Percentiles rank a stretch among this genome's conserved stretches.
These are phyloP conservation scores for Boletellus ananas DNA, from an alignment of 768 basidiomycete genomes.

Conservation along the genomic window DNA sequence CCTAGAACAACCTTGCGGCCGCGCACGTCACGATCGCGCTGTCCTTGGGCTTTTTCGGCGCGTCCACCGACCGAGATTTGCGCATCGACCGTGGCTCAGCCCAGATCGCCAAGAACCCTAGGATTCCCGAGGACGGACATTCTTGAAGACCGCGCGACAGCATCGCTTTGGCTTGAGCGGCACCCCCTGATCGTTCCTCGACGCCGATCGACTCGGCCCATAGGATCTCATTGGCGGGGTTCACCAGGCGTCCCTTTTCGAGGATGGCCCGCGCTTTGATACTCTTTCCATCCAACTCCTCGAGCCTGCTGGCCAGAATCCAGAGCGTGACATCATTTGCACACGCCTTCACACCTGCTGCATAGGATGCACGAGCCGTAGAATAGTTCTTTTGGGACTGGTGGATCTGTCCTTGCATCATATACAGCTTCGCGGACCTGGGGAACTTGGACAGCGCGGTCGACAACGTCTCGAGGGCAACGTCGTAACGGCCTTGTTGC, in stretches of 20 bases:
- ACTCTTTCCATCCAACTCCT: constrained; percentile 86
- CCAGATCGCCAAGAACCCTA: constrained; percentile 95
- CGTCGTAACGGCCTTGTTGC: constrained; percentile 72
- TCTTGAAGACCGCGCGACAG: constrained; percentile 89
- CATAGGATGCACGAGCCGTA: constrained; percentile 75
- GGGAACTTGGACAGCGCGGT: constrained; percentile 82
- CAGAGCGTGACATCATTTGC: constrained; percentile 84
- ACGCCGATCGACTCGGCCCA: constrained; percentile 93
- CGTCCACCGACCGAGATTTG: constrained; percentile 87
- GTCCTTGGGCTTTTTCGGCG: constrained; percentile 87
- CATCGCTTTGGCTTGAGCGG: constrained; percentile 82
- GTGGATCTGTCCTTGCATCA: constrained; percentile 95
- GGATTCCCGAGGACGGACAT: constrained; percentile 80
- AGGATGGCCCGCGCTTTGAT: constrained; percentile 90
- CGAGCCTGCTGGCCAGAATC: constrained; percentile 85
- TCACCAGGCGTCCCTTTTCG: constrained; percentile 84
- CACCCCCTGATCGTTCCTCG: constrained; percentile 82
- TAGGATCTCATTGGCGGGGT: constrained; percentile 77
- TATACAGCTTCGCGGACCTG: constrained; percentile 88
- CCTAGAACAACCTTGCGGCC: constrained; percentile 91
- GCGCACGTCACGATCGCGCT: constrained; percentile 85
- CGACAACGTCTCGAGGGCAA: constrained; percentile 71
- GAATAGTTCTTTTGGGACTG: constrained; percentile 55
- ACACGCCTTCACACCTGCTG: constrained; percentile 80
- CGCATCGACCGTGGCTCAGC: constrained; percentile 83